phyloP scores from a whole-genome alignment of 2,329 filamentous ascomycete species.

The Alternaria panax region DNA sequence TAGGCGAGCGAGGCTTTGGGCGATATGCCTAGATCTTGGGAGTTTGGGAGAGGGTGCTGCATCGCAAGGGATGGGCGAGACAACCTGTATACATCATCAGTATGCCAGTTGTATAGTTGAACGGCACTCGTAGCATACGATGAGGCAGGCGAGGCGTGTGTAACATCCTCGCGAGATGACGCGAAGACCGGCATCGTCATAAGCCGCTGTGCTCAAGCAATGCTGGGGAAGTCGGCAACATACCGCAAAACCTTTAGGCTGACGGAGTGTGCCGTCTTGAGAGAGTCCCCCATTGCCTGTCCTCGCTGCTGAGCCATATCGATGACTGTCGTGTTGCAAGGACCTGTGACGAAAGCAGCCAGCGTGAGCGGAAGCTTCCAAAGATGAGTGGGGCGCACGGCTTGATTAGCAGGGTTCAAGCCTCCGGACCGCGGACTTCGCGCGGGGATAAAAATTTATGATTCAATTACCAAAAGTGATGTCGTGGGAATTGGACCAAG shows the following conservation, averaged over 20 bases:
- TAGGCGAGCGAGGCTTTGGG: conserved; percentile 74
- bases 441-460: conserved; percentile 11
- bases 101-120: neutral
- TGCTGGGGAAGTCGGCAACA: conserved; percentile 35
- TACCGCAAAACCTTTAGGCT: conserved; percentile 87
- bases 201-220: neutral
- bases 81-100: conserved; percentile 62
- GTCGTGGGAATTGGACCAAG: neutral
- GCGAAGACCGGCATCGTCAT: neutral
- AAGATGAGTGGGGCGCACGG: conserved; percentile 20
- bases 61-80: conserved; percentile 80
- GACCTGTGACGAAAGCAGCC: conserved; percentile 16
- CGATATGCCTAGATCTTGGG: conserved; percentile 60
- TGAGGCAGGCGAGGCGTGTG: neutral
- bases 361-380: conserved; percentile 16
- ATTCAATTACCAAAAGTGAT: neutral
- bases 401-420: conserved; percentile 5
- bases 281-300: conserved; percentile 48
- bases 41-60: conserved; percentile 69
- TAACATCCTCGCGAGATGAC: neutral
- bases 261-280: conserved; percentile 72
- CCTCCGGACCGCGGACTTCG: conserved; percentile 13
- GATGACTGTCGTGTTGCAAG: conserved; percentile 11
- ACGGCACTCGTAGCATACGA: neutral
- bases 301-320: conserved; percentile 51